Conservation (phyloP, 305 asterid genomes). For the Fraxinus sp. region DNA sequence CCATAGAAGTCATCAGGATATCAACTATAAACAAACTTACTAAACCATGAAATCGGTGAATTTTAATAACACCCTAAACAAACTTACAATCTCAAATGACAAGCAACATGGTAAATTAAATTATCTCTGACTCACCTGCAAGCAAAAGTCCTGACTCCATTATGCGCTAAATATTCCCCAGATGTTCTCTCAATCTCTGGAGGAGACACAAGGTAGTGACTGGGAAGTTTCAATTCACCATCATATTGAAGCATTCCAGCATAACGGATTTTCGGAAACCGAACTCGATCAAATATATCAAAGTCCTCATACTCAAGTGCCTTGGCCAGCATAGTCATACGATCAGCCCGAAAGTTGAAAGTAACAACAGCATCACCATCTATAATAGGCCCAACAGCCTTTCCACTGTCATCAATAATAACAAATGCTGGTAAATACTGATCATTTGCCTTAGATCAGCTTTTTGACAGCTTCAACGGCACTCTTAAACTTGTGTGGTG, state of each 20-base stretch:
- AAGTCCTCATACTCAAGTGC: slow-evolving; percentile 84
- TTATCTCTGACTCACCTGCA: slow-evolving; percentile 61
- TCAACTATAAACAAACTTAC: background rate
- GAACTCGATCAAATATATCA: slow-evolving; percentile 80
- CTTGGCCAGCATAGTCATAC: slow-evolving; percentile 89
- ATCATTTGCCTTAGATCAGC: slow-evolving; percentile 66
- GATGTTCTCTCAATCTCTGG: slow-evolving; percentile 94
- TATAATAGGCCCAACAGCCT: slow-evolving; percentile 86
- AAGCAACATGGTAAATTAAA: background rate
- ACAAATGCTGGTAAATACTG: slow-evolving; percentile 92
- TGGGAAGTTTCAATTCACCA: slow-evolving; percentile 95
- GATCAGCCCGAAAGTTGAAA: slow-evolving; percentile 90
- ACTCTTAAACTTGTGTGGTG: slow-evolving; percentile 81
- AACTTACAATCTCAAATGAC: background rate
- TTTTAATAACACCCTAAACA: background rate
- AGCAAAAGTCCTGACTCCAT: slow-evolving; percentile 85
- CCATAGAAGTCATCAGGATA: background rate
- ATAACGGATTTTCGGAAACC: slow-evolving; percentile 77
- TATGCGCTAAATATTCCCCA: slow-evolving; percentile 82
- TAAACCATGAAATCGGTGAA: background rate
- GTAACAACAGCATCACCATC: slow-evolving; percentile 99
- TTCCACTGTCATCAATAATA: slow-evolving; percentile 75
- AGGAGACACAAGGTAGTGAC: slow-evolving; percentile 82
- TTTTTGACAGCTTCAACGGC: slow-evolving; percentile 83
- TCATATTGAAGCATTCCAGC: slow-evolving; percentile 99